Percentiles rank a stretch among this genome's conserved stretches.
These are phyloP conservation scores for Epichloe sp. DNA, from an alignment of 2,329 filamentous ascomycete species.

Conservation along the genomic window DNA sequence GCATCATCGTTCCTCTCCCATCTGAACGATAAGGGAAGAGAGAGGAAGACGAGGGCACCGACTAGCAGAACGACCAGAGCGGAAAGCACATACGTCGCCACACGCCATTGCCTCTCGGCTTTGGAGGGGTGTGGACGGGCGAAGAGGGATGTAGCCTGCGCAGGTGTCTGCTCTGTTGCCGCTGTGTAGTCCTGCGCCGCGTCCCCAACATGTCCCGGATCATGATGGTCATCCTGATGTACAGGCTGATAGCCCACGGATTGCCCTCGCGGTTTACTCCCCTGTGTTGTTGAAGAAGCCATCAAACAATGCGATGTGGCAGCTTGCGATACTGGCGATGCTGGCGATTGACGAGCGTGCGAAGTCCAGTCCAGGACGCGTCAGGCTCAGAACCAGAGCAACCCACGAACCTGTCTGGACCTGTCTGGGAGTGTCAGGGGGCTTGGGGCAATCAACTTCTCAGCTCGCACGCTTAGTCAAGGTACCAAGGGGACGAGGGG, in stretches of 20 bases:
- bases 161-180: background rate
- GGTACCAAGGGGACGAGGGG: no score
- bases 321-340: background rate
- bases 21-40: constrained; percentile 19
- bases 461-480: no score
- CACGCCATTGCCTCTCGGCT: constrained; percentile 16
- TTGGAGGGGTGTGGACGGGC: constrained; percentile 6
- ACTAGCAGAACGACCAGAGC: constrained; percentile 24
- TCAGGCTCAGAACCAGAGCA: background rate
- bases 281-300: constrained; percentile 4
- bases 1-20: constrained; percentile 8
- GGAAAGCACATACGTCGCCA: constrained; percentile 19
- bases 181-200: background rate
- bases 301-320: background rate
- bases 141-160: background rate
- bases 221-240: constrained; percentile 18
- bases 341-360: background rate
- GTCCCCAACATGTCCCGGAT: background rate
- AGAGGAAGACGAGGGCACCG: constrained; percentile 23
- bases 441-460: no score
- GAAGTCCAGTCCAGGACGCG: background rate
- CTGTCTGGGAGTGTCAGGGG: no score
- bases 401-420: no score
- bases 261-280: constrained; percentile 7
- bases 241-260: constrained; percentile 20